Evolutionary conservation across 176 grass and related monocot genomes (phyloP), one percentile per base, ranked within the genome.

Genomic region (Zoysia pacifica): DNA sequence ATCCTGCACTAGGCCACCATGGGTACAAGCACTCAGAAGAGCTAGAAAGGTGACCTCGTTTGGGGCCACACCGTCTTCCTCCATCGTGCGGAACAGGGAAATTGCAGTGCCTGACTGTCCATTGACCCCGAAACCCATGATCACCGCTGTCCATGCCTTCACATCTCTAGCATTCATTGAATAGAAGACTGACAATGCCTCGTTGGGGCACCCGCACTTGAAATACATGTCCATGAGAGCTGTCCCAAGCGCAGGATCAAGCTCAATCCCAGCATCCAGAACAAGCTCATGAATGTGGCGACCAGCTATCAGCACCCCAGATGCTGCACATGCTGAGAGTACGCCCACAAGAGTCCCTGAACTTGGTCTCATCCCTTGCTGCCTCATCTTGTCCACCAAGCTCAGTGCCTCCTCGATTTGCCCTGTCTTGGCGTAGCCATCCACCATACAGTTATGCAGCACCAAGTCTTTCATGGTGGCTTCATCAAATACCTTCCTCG

Each of bases 381-480:
- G 75, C 53, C 50, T 88, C 86, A 94, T 94, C 55, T 19, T 80
- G 2, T 48, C 48, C 42, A 94, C 63, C 58, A 86, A 66, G 16
- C 5, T 65, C 54, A 91, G 59, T 18, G 92, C 86, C 74, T 89
- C 88, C 65, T 72, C 38, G 12, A 94, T 65, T 13, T 62, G 47
- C 65, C 83, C 83, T 6, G 54, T n/a, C 66, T 91, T 89, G 6
- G 89, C 92, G 46, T 88, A 91, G 14, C 80, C 81, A 74, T 91
- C 88, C 65, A 89, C 83, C 86, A 91, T 94, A 67, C 88, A 89
- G 60, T 94, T 94, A 66, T 88, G 88, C 40, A 94, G 49, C 44
- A 94, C 83, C 76, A 86, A 67, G 73, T 94, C 92, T 66, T 59
- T 83, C 54, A 11, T 66, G 5, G 15, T 4, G 4, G 50, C 49